Base-by-base conservation (phyloP, 495 filamentous ascomycete genomes). In the Pyrenula massariospora region DNA sequence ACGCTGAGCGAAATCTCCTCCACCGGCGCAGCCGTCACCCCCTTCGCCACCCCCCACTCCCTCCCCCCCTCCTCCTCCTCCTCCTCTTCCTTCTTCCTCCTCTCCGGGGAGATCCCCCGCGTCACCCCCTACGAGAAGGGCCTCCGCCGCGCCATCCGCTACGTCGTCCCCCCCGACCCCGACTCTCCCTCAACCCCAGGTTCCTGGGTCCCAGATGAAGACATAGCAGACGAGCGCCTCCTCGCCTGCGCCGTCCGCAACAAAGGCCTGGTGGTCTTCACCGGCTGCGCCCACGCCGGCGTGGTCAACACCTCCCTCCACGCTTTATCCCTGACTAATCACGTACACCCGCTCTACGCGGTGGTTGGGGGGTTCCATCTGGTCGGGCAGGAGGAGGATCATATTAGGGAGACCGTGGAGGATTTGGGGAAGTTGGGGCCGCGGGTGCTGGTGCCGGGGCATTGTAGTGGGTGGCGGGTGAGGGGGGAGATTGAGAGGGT, bases 331-430 rank as follows among this genome's bases (percentile, higher is more conserved):
- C 64, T 76, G 2, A 61, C 70, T 1, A 63, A 64, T 11, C 63
- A 57, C 12, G 56, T 60, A 42, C 64, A 71, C 10, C 78, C 77
- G 12, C 62, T 85, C 0, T 77, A 84, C 58, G 76, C 79, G 0
- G 73, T 84, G 3, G 70, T 85, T 8, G 82, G 82, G 11, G 82
- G 82, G 1, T 85, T 77, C 49, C 81, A 84, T 66, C 73, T 85
- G 11, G 79, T 78, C 10, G 74, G 73, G 24, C 74, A 67, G 19
- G 68, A 77, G 0, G 58, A 69, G 3, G 61, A 67, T 22, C 70
- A 76, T 53, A 67, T 82, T 24, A 58, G 72, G 24, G 65, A 66
- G 12, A 81, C 79, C 0, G 67, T 83, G 2, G 56, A 63, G 10
- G 79, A 81, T 57, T 59, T 85, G 24, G 77, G 79, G 58, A 68